phyloP scores from a whole-genome alignment of 2,329 filamentous ascomycete species.

The Pseudocercospora pini-densiflorae region DNA sequence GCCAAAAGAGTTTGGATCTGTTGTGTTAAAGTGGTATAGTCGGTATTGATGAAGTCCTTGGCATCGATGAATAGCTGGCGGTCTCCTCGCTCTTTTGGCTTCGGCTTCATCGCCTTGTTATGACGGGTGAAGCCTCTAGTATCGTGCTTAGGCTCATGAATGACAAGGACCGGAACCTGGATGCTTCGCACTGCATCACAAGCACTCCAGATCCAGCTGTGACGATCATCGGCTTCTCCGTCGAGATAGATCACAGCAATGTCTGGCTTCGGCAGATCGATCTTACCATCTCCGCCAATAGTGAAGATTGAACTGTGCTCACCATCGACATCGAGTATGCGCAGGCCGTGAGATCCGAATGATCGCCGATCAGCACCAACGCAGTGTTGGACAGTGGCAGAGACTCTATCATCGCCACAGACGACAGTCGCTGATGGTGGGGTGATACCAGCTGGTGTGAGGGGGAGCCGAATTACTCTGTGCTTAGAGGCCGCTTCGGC shows the following conservation, averaged over 20 bases:
- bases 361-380: constrained; percentile 21
- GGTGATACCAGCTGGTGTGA: constrained; percentile 24
- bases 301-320: constrained; percentile 23
- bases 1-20: neutral
- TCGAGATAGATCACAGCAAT: constrained; percentile 23
- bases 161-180: constrained; percentile 16
- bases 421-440: constrained; percentile 23
- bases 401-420: constrained; percentile 20
- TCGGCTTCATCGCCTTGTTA: neutral
- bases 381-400: constrained; percentile 30
- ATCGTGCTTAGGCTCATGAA: constrained; percentile 6
- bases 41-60: constrained; percentile 6
- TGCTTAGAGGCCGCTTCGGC: constrained; percentile 2
- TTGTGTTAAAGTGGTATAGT: neutral
- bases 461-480: constrained; percentile 25
- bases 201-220: constrained; percentile 1
- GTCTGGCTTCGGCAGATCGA: constrained; percentile 22
- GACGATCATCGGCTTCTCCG: neutral
- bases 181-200: constrained; percentile 17
- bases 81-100: neutral
- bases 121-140: neutral
- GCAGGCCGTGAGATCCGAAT: constrained; percentile 16
- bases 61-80: neutral
- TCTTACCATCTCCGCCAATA: constrained; percentile 23
- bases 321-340: constrained; percentile 22